Percentiles rank a stretch among this genome's conserved stretches.
Evolutionary conservation across 108 stramenopile genomes (phyloP).

Genomic region (Thalassiosira profunda): DNA sequence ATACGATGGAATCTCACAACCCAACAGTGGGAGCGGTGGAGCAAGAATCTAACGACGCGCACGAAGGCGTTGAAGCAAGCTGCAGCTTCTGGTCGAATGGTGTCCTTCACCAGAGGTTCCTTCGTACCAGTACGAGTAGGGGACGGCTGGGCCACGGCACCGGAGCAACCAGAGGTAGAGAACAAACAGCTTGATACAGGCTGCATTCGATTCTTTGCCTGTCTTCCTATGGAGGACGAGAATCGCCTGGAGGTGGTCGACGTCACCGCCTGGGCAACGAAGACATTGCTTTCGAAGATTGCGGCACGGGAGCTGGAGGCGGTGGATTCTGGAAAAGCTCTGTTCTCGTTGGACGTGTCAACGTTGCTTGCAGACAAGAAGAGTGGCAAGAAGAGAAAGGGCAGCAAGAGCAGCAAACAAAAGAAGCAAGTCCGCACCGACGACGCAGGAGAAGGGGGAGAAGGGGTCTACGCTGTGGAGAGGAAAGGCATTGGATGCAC

Average conservation of each 20-base stretch:
- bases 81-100: not conserved
- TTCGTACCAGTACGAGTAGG: constrained; percentile 1
- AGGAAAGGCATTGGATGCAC: not conserved
- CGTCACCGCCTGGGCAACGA: not conserved
- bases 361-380: no score
- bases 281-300: not conserved
- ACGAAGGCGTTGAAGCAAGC: constrained; percentile 8
- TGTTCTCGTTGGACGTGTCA: not conserved
- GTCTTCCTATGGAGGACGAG: not conserved
- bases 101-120: constrained; percentile 1
- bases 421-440: not conserved
- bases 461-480: no score
- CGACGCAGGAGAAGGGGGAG: no score
- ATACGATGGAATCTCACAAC: constrained; percentile 2
- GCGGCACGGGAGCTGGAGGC: not conserved
- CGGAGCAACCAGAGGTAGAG: constrained; percentile 1
- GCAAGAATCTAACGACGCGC: constrained; percentile 4
- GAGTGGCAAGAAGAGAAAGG: constrained; percentile 2
- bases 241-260: not conserved
- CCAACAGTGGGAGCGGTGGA: constrained; percentile 4
- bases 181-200: not conserved
- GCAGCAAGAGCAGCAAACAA: not conserved
- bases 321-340: not conserved
- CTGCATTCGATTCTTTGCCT: constrained; percentile 1
- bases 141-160: constrained; percentile 6